phyloP scores from a whole-genome alignment of 148 eudicot species.

The Silene uniflora region DNA sequence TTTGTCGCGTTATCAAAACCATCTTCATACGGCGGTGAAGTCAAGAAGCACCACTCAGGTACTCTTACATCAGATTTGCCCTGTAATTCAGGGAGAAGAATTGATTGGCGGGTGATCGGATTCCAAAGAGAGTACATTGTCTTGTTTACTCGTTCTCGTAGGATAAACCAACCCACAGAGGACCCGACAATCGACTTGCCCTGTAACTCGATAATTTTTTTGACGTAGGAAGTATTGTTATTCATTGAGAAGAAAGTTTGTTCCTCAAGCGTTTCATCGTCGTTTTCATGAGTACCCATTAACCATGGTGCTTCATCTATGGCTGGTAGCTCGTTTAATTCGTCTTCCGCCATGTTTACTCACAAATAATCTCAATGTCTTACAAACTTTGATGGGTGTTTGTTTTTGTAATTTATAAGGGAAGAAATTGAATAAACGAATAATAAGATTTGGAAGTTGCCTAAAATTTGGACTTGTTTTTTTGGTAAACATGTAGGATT shows the following conservation, averaged over 20 bases:
- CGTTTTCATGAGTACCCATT: background rate
- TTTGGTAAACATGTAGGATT: no score
- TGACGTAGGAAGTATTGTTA: background rate
- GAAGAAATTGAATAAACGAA: no score
- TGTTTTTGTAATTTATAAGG: no score
- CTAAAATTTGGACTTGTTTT: no score
- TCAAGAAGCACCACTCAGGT: background rate
- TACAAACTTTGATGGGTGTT: no score
- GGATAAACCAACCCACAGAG: background rate
- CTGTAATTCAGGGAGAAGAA: background rate
- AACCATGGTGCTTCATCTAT: background rate
- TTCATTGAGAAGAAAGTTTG: background rate
- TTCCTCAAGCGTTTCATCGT: background rate
- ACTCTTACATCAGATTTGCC: background rate
- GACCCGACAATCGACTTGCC: background rate
- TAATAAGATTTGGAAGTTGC: no score
- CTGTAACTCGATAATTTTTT: conserved; percentile 1
- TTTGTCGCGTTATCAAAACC: background rate
- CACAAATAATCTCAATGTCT: no score
- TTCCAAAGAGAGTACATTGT: conserved; percentile 8
- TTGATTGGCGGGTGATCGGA: background rate
- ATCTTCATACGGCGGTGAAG: background rate
- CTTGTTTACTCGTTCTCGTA: background rate
- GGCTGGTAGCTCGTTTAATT: background rate
- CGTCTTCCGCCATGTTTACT: no score